Evolutionary conservation across 2,329 filamentous ascomycete species (phyloP).

Genomic region (Arachnomyces sp.): DNA sequence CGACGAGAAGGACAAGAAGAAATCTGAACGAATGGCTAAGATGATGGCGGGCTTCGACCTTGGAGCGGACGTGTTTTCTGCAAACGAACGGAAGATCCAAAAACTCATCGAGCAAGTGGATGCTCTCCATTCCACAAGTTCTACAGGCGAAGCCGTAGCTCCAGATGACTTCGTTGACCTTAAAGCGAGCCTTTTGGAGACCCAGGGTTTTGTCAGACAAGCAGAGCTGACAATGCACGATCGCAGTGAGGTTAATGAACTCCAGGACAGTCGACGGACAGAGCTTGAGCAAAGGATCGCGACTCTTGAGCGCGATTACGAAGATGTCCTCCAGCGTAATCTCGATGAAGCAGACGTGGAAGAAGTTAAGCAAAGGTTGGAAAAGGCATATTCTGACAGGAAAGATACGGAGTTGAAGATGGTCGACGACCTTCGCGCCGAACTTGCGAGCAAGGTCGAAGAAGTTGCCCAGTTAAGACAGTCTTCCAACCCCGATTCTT

Average conservation of each 20-base stretch:
- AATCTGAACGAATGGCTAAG: slow-evolving; percentile 98
- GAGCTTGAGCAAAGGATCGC: slow-evolving; percentile 72
- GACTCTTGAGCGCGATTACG: slow-evolving; percentile 72
- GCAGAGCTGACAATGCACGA: slow-evolving; percentile 80
- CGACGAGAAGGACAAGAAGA: slow-evolving; percentile 97
- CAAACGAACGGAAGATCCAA: slow-evolving; percentile 79
- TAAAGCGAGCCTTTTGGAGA: slow-evolving; percentile 72
- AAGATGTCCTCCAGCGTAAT: slow-evolving; percentile 71
- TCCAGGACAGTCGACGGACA: slow-evolving; percentile 56
- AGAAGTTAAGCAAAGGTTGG: slow-evolving; percentile 73
- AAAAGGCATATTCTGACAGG: slow-evolving; percentile 67
- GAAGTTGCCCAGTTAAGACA: slow-evolving; percentile 76
- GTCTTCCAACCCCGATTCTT: slow-evolving; percentile 62
- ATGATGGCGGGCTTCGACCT: slow-evolving; percentile 99
- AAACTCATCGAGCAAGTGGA: slow-evolving; percentile 80
- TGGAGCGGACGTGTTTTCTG: slow-evolving; percentile 84
- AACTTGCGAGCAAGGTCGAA: slow-evolving; percentile 67
- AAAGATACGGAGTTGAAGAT: slow-evolving; percentile 66
- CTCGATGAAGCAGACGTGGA: slow-evolving; percentile 71
- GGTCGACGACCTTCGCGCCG: slow-evolving; percentile 67
- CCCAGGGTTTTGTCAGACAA: slow-evolving; percentile 86
- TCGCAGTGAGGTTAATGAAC: slow-evolving; percentile 56
- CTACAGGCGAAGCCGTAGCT: slow-evolving; percentile 68
- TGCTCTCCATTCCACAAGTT: slow-evolving; percentile 65
- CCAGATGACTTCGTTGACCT: slow-evolving; percentile 74